phyloP scores from a whole-genome alignment of 805 yeast genomes.

The Torulaspora indica region DNA sequence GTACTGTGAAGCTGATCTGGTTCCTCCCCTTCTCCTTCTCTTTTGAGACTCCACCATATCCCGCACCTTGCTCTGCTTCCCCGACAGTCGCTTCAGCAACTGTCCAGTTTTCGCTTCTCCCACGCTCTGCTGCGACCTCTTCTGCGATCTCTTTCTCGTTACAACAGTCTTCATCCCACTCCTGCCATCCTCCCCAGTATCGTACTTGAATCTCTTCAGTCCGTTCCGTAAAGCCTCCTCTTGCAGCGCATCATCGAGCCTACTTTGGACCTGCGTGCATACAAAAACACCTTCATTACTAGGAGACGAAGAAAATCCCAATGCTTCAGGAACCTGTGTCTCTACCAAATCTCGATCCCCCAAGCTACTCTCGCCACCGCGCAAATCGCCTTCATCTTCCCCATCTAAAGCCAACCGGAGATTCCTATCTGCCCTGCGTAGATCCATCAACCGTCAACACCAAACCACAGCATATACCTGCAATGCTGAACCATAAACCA shows the following conservation, averaged over 20 bases:
- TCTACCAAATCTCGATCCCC: slow-evolving; percentile 5
- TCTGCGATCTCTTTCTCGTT: slow-evolving; percentile 1
- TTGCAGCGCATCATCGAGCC: slow-evolving; percentile 27
- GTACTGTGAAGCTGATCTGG: neutral
- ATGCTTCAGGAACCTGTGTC: slow-evolving; percentile 17
- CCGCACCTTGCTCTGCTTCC: slow-evolving; percentile 30
- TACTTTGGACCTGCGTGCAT: slow-evolving; percentile 34
- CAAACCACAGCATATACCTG: neutral
- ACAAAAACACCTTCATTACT: slow-evolving; percentile 19
- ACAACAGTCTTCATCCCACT: neutral
- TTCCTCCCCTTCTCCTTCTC: neutral
- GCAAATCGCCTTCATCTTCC: slow-evolving; percentile 4
- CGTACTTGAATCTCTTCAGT: slow-evolving; percentile 25
- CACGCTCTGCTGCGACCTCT: slow-evolving; percentile 5
- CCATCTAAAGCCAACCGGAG: slow-evolving; percentile 18
- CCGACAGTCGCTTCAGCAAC: slow-evolving; percentile 29
- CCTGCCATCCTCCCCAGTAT: neutral
- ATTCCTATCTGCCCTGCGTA: slow-evolving; percentile 27
- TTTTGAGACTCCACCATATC: slow-evolving; percentile 19
- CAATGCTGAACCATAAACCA: neutral
- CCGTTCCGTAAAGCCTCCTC: slow-evolving; percentile 17
- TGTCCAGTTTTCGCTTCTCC: slow-evolving; percentile 17
- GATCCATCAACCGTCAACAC: slow-evolving; percentile 24
- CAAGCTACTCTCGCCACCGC: neutral
- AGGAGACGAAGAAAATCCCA: slow-evolving; percentile 7